Conservation (phyloP, 495 filamentous ascomycete genomes). For the Pseudotulostoma volvatum region DNA sequence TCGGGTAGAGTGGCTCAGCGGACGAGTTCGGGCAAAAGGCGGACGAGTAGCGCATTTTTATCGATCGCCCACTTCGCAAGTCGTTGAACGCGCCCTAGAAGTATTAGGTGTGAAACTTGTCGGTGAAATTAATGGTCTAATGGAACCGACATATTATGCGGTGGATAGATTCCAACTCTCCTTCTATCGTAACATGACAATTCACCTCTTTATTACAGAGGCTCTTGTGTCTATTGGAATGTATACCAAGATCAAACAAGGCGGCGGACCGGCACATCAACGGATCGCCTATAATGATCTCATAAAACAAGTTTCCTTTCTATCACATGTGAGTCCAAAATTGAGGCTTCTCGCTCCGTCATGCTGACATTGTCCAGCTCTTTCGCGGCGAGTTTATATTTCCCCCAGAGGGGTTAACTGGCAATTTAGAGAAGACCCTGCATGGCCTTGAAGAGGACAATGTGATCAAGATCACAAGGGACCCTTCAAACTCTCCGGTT, state of each 20-base stretch:
- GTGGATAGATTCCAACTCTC: slow-evolving; percentile 93
- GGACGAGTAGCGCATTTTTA: slow-evolving; percentile 88
- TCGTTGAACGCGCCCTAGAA: slow-evolving; percentile 81
- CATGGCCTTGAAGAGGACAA: slow-evolving; percentile 59
- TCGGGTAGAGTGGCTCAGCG: slow-evolving; percentile 79
- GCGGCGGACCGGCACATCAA: slow-evolving; percentile 66
- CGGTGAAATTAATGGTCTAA: slow-evolving; percentile 56
- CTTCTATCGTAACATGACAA: slow-evolving; percentile 98
- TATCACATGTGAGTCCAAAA: slow-evolving; percentile 43
- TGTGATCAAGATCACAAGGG: slow-evolving; percentile 54
- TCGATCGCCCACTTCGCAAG: slow-evolving; percentile 51
- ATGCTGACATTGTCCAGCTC: slow-evolving; percentile 32
- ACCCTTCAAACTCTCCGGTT: slow-evolving; percentile 35
- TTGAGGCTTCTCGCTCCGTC: background rate
- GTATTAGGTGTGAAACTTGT: slow-evolving; percentile 82
- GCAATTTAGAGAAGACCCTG: slow-evolving; percentile 68
- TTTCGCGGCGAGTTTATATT: slow-evolving; percentile 97
- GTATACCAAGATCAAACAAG: slow-evolving; percentile 78
- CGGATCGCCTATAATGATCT: slow-evolving; percentile 58
- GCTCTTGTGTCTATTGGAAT: slow-evolving; percentile 76
- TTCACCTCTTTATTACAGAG: slow-evolving; percentile 89
- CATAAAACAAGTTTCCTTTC: slow-evolving; percentile 62
- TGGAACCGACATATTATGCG: slow-evolving; percentile 80
- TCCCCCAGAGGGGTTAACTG: slow-evolving; percentile 61
- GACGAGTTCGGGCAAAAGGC: slow-evolving; percentile 68